Conservation (phyloP, 257 asterid genomes). For the Solanum chilense region DNA sequence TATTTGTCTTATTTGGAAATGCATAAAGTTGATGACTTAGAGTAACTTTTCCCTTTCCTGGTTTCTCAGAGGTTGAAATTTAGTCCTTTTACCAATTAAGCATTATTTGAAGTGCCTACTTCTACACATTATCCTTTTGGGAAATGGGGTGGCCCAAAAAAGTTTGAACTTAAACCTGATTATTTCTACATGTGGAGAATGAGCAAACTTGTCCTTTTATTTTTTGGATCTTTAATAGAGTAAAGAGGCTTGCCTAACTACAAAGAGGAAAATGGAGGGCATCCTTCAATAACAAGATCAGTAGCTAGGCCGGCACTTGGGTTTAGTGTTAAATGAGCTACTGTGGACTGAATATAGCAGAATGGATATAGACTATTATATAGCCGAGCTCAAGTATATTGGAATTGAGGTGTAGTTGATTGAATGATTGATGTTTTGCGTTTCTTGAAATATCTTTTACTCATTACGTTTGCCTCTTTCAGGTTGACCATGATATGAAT, state of each 20-base stretch:
- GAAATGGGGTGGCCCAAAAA: background rate
- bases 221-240: background rate
- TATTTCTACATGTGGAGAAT: background rate
- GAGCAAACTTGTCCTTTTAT: background rate
- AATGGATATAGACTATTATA: background rate
- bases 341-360: background rate
- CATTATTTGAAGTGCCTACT: background rate
- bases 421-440: background rate
- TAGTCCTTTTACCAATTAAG: background rate
- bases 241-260: background rate
- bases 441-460: background rate
- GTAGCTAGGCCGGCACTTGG: background rate
- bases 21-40: background rate
- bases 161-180: background rate
- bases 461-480: background rate
- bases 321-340: background rate
- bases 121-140: background rate
- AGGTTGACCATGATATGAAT: slow-evolving; percentile 76
- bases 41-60: background rate
- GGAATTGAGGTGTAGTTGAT: background rate
- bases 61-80: background rate
- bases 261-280: background rate
- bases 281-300: background rate
- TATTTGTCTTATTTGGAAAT: background rate
- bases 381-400: background rate